Percentiles rank a stretch among this genome's conserved stretches.
Evolutionary conservation across 257 asterid genomes (phyloP).

Genomic region (Lithospermum erythrorhizon): DNA sequence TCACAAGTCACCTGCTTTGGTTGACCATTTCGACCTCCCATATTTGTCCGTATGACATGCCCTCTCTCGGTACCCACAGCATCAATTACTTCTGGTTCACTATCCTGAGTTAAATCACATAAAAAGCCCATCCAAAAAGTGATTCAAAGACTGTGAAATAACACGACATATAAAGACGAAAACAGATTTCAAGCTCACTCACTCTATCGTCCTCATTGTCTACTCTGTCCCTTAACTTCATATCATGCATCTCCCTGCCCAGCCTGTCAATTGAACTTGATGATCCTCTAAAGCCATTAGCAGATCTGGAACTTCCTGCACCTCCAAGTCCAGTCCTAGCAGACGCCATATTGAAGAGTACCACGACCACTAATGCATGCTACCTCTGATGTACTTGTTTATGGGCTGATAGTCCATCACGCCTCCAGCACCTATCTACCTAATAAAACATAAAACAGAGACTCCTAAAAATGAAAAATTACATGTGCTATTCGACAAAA

Average conservation of each 20-base stretch:
- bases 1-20: slow-evolving; percentile 66
- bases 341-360: slow-evolving; percentile 25
- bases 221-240: slow-evolving; percentile 78
- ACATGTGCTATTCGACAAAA: too few species aligned
- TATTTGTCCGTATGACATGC: slow-evolving; percentile 73
- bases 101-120: slow-evolving; percentile 55
- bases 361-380: slow-evolving; percentile 14
- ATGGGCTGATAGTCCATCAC: slow-evolving; percentile 26
- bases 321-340: slow-evolving; percentile 36
- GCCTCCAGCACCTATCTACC: slow-evolving; percentile 28
- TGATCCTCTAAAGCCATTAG: slow-evolving; percentile 51
- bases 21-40: slow-evolving; percentile 92
- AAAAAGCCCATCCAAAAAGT: slow-evolving; percentile 7
- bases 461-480: background rate
- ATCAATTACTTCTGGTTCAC: slow-evolving; percentile 84
- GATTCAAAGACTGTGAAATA: slow-evolving; percentile 4
- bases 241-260: slow-evolving; percentile 89
- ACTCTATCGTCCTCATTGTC: slow-evolving; percentile 80
- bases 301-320: slow-evolving; percentile 38
- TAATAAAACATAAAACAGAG: slow-evolving; percentile 18
- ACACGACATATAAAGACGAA: background rate
- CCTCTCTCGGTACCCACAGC: slow-evolving; percentile 97
- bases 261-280: slow-evolving; percentile 96
- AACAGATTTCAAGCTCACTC: slow-evolving; percentile 14
- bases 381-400: slow-evolving; percentile 13